Percentiles rank a stretch among this genome's conserved stretches.
Conservation (phyloP, 2,329 filamentous ascomycete species). For the Ophiosphaerella herpotricha region DNA sequence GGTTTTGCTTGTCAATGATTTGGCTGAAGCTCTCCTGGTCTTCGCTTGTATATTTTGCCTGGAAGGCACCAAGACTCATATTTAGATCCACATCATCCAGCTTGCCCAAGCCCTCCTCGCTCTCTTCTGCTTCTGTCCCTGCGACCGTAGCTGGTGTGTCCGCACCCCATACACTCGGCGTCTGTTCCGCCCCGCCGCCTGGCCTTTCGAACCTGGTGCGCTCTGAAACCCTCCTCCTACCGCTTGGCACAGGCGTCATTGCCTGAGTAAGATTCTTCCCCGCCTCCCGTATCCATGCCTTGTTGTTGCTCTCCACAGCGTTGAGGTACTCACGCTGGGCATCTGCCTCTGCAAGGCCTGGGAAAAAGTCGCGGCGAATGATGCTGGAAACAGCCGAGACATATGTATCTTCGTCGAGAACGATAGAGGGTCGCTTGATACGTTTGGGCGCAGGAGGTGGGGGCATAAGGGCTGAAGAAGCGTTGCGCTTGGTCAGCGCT, state of each 20-base stretch:
- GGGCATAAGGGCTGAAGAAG: conserved; percentile 77
- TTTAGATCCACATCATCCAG: conserved; percentile 68
- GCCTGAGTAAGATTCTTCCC: conserved; percentile 66
- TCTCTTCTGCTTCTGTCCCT: conserved; percentile 39
- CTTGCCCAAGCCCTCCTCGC: conserved; percentile 42
- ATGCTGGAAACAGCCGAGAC: conserved; percentile 89
- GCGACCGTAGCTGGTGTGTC: conserved; percentile 72
- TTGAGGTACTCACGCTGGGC: conserved; percentile 91
- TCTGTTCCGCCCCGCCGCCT: conserved; percentile 50
- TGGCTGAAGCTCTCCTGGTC: conserved; percentile 98
- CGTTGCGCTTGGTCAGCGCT: conserved; percentile 69
- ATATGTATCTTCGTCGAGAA: conserved; percentile 93
- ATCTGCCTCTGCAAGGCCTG: conserved; percentile 82
- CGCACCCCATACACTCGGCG: conserved; percentile 66
- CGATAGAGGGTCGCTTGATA: conserved; percentile 85
- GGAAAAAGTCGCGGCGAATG: conserved; percentile 96
- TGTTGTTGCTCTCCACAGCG: conserved; percentile 83
- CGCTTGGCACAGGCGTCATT: conserved; percentile 75
- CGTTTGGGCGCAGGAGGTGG: conserved; percentile 83
- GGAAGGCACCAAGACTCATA: conserved; percentile 83
- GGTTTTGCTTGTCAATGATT: conserved; percentile 87
- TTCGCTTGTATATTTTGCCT: conserved; percentile 93
- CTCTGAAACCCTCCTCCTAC: conserved; percentile 42
- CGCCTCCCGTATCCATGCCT: conserved; percentile 83
- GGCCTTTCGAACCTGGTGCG: conserved; percentile 23